A percentile compares a stretch with the other conserved stretches of the same genome.
These are phyloP conservation scores for Daldinia bambusicola DNA, from an alignment of 495 filamentous ascomycete species.

Conservation along the genomic window DNA sequence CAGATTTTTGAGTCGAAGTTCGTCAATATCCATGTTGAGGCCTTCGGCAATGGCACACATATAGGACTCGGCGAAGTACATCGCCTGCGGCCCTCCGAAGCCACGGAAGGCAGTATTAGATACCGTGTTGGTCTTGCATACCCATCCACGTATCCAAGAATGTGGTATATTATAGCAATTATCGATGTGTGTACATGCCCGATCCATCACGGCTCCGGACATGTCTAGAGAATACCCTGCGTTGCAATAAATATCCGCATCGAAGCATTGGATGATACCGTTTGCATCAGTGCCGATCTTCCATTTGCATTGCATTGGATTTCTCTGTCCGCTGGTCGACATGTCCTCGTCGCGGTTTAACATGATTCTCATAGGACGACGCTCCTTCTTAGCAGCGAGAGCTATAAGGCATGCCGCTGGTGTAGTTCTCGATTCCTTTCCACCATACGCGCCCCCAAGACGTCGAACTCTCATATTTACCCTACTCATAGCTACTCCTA, in stretches of 20 bases:
- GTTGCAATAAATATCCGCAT: conserved; percentile 84
- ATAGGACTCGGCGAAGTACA: conserved; percentile 81
- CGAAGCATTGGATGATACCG: conserved; percentile 82
- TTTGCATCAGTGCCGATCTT: conserved; percentile 84
- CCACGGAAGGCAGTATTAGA: conserved; percentile 90
- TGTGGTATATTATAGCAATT: conserved; percentile 82
- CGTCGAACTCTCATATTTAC: conserved; percentile 82
- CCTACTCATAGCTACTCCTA: conserved; percentile 79
- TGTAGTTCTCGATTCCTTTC: conserved; percentile 83
- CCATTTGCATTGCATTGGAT: conserved; percentile 83
- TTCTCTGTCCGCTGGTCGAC: conserved; percentile 80
- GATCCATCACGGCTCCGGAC: conserved; percentile 80
- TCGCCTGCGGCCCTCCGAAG: conserved; percentile 86
- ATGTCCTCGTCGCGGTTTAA: conserved; percentile 90
- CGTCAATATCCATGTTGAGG: conserved; percentile 75
- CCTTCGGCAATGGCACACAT: conserved; percentile 81
- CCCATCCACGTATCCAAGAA: conserved; percentile 78
- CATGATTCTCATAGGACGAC: conserved; percentile 84
- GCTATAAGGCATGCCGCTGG: conserved; percentile 82
- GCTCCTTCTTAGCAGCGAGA: conserved; percentile 76
- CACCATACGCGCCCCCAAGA: conserved; percentile 85
- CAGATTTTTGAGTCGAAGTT: conserved; percentile 78
- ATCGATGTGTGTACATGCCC: conserved; percentile 79
- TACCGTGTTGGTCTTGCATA: conserved; percentile 86
- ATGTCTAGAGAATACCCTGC: conserved; percentile 85